These are phyloP conservation scores for Calonectria pteridis DNA, from an alignment of 2,329 filamentous ascomycete species.

Conservation along the genomic window DNA sequence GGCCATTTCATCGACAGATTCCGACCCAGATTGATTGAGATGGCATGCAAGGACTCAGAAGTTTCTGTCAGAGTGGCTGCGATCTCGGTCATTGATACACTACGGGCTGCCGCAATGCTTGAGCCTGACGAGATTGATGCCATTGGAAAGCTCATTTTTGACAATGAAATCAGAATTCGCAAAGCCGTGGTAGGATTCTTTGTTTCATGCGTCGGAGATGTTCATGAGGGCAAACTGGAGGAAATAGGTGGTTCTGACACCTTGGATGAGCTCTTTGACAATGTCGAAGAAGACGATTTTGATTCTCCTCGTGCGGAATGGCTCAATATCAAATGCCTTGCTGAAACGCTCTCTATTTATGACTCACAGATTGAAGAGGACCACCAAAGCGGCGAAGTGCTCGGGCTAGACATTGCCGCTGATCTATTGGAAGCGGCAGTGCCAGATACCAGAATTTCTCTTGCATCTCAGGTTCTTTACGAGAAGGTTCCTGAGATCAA, in stretches of 20 bases:
- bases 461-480: constrained; percentile 88
- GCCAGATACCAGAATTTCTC: constrained; percentile 84
- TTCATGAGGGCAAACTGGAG: constrained; percentile 83
- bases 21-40: constrained; percentile 87
- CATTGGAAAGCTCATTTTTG: constrained; percentile 89
- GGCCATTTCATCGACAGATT: constrained; percentile 96
- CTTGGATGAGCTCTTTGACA: constrained; percentile 78
- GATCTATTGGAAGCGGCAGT: constrained; percentile 72
- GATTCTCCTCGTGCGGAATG: constrained; percentile 83
- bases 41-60: constrained; percentile 89
- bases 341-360: constrained; percentile 85
- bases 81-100: constrained; percentile 83
- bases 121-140: constrained; percentile 93
- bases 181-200: constrained; percentile 94
- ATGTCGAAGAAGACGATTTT: constrained; percentile 80
- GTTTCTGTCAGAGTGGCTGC: constrained; percentile 82
- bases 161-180: constrained; percentile 84
- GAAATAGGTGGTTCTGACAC: constrained; percentile 85
- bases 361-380: constrained; percentile 77
- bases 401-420: constrained; percentile 63
- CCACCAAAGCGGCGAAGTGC: constrained; percentile 57
- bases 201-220: constrained; percentile 85
- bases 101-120: constrained; percentile 86
- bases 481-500: constrained; percentile 84
- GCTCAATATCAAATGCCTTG: constrained; percentile 92